These are phyloP conservation scores for Russula vinacea DNA, from an alignment of 768 basidiomycete species.

Conservation along the genomic window DNA sequence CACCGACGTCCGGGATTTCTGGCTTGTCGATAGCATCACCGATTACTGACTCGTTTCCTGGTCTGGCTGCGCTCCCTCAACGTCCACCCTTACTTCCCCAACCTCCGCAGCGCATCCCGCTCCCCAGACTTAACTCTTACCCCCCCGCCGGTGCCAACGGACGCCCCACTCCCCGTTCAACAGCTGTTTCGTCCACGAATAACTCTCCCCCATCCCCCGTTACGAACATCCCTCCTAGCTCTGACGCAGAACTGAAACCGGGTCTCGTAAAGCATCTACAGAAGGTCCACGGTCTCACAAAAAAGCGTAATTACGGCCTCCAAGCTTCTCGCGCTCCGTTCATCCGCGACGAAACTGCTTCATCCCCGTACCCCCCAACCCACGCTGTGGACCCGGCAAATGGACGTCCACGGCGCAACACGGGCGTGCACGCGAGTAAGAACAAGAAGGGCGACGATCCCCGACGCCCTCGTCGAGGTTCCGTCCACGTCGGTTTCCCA, in stretches of 20 bases:
- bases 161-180: slow-evolving; percentile 4
- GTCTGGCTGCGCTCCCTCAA: slow-evolving; percentile 10
- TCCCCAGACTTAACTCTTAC: slow-evolving; percentile 26
- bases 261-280: slow-evolving; percentile 30
- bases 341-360: slow-evolving; percentile 25
- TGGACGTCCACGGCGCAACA: slow-evolving; percentile 26
- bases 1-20: slow-evolving; percentile 15
- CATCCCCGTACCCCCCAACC: background rate
- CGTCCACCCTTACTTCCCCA: slow-evolving; percentile 4
- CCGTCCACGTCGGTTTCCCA: slow-evolving; percentile 17
- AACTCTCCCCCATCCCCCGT: slow-evolving; percentile 19
- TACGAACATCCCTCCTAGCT: background rate
- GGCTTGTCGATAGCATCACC: slow-evolving; percentile 25
- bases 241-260: slow-evolving; percentile 19
- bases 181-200: slow-evolving; percentile 14
- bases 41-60: slow-evolving; percentile 16
- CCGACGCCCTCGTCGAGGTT: slow-evolving; percentile 23
- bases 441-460: slow-evolving; percentile 21
- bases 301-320: slow-evolving; percentile 30
- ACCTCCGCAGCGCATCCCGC: slow-evolving; percentile 22
- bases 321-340: slow-evolving; percentile 26
- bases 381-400: slow-evolving; percentile 11
- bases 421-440: slow-evolving; percentile 22
- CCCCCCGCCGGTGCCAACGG: slow-evolving; percentile 22
- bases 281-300: slow-evolving; percentile 30